Percentiles rank a stretch among this genome's conserved stretches.
Evolutionary conservation across 345 rosid genomes (phyloP).

Genomic region (rapeseed (Brassica napus)): Da-Ae NC_063440.1:9634001-9634500

Average conservation of each 20-base stretch:
- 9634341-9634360: background rate
- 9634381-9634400: background rate
- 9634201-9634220: background rate
- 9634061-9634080: conserved; percentile 5
- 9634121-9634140: conserved; percentile 6
- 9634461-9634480: background rate
- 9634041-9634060: conserved; percentile 11
- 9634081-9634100: background rate
- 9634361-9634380: background rate
- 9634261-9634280: too few relatives aligned
- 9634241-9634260: too few relatives aligned
- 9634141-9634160: conserved; percentile 29
- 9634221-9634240: too few relatives aligned
- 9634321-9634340: background rate
- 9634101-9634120: conserved; percentile 16
- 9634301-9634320: too few relatives aligned
- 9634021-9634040: conserved; percentile 4
- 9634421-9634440: background rate
- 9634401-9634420: background rate
- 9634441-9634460: too few relatives aligned
- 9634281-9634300: too few relatives aligned
- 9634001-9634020: background rate
- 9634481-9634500: background rate
- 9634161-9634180: background rate
- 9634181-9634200: conserved; percentile 2